Base-by-base conservation (phyloP, 306 rosid species). In the Pterocarpus macrocarpus region DNA sequence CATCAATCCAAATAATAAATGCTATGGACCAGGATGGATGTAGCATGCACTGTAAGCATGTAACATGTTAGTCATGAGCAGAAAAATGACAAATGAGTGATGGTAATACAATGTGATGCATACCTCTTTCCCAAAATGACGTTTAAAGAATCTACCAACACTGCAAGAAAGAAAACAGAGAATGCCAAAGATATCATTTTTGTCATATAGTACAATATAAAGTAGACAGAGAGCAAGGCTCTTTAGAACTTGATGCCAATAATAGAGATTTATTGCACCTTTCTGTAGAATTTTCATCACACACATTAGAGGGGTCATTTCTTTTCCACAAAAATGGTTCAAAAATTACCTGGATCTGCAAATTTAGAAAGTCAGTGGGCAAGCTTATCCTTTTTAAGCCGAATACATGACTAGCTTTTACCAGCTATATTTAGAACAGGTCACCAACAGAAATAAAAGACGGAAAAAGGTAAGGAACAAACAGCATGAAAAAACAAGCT, bases 61-160 rank as follows among this genome's bases (percentile, higher is more conserved):
- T 49, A 82, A 55, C 74, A 74, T 39, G 35, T 61, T 35, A 75
- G 49, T 63, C 69, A 72, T 71, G 35, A 41, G 33, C 5, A 67
- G 71, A 82, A 75, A 84, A 35, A 68, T 45, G 58, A 9, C 59
- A 41, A 72, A 63, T 3, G 32, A 64, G 57, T 68, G 72, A 84
- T 0, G 35, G 58, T 57, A 63, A 49, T n/a, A 58, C 61, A 68
- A 41, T 56, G 64, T 74, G 61, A 70, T 62, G 11, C 34, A 11
- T 89, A 95, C 99, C 97, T 95, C 99, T 88, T 87, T 85, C 67
- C 97, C 99, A 89, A 95, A 95, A 87, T 95, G 99, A 69, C 97
- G 97, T 77, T 90, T 85, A 85, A 93, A 95, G 90, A 95, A 95
- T 13, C 90, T 86, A 41, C 97, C 84, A 44, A 88, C 99, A 77